Conservation (phyloP, 2,329 filamentous ascomycete species). For the Chaetomiaceae sp. region DNA sequence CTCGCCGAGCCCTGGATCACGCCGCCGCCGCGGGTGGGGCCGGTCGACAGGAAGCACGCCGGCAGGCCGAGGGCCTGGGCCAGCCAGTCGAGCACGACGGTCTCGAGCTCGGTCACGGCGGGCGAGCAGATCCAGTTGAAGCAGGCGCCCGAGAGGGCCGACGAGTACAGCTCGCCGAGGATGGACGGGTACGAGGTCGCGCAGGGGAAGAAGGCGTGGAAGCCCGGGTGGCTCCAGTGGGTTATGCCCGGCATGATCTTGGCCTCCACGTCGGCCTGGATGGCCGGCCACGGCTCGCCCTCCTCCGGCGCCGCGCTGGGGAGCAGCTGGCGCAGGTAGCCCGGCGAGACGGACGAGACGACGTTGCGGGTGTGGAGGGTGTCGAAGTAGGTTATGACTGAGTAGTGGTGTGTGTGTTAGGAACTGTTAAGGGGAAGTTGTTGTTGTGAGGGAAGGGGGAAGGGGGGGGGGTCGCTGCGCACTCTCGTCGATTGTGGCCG, state of each 20-base stretch:
- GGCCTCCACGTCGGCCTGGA: constrained; percentile 75
- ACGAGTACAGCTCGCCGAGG: constrained; percentile 87
- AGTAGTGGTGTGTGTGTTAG: not conserved
- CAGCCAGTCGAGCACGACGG: constrained; percentile 88
- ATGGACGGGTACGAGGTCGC: constrained; percentile 78
- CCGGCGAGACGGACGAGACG: constrained; percentile 72
- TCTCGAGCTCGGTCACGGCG: constrained; percentile 89
- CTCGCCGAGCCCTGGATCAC: constrained; percentile 93
- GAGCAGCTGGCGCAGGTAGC: constrained; percentile 78
- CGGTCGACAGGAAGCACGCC: constrained; percentile 66
- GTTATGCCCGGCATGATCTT: constrained; percentile 91
- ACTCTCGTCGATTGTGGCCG: constrained; percentile 27
- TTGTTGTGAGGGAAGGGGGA: not conserved
- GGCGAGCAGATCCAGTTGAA: constrained; percentile 98
- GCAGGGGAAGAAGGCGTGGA: constrained; percentile 93
- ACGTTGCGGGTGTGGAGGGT: constrained; percentile 66
- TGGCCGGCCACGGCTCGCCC: constrained; percentile 70
- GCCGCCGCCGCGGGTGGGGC: constrained; percentile 69
- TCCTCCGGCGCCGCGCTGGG: constrained; percentile 61
- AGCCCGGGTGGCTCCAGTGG: constrained; percentile 74
- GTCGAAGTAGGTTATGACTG: constrained; percentile 74
- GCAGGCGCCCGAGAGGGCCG: constrained; percentile 81
- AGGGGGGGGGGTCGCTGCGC: constrained; percentile 1
- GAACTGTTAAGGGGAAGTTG: too few relatives aligned
- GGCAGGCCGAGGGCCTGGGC: constrained; percentile 72